phyloP scores from a whole-genome alignment of 1,284 basidiomycete species.

The Cutaneotrichosporon sp. region DNA sequence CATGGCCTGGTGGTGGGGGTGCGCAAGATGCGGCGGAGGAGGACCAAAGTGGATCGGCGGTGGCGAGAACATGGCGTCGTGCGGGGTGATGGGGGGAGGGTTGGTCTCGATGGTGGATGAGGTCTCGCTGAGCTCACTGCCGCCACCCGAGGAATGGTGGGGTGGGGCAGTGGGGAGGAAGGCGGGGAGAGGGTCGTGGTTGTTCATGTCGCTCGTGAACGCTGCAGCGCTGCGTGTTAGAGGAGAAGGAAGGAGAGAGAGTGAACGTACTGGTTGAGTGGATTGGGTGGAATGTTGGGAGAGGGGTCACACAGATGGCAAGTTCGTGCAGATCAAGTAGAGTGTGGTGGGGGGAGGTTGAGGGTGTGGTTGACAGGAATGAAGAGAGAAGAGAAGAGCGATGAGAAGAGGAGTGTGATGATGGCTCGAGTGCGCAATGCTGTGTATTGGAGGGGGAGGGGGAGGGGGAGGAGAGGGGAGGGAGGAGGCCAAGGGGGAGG shows the following conservation, averaged over 20 bases:
- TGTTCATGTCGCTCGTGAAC: background rate
- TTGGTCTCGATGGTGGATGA: background rate
- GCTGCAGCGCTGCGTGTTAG: background rate
- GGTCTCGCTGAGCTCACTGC: background rate
- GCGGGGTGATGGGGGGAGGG: constrained; percentile 6
- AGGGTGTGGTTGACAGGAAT: background rate
- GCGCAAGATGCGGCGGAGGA: background rate
- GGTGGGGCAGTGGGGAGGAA: constrained; percentile 12
- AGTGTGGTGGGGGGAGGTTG: background rate
- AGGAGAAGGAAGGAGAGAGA: background rate
- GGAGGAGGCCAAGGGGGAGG: no score
- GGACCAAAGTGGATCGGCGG: background rate
- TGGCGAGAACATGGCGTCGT: background rate
- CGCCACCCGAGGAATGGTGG: background rate
- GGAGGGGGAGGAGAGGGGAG: no score
- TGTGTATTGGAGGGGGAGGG: no score
- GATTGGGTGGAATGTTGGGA: no score
- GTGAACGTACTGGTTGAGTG: background rate
- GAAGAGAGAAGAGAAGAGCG: background rate
- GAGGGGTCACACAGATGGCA: background rate
- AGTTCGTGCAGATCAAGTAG: no score
- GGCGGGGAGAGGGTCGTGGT: constrained; percentile 1
- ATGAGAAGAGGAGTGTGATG: no score
- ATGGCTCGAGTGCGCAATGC: no score
- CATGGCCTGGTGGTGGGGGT: background rate